Evolutionary conservation across 768 basidiomycete species (phyloP), one percentile per base, ranked within the genome.

Genomic region (Tremella mesenterica): DNA sequence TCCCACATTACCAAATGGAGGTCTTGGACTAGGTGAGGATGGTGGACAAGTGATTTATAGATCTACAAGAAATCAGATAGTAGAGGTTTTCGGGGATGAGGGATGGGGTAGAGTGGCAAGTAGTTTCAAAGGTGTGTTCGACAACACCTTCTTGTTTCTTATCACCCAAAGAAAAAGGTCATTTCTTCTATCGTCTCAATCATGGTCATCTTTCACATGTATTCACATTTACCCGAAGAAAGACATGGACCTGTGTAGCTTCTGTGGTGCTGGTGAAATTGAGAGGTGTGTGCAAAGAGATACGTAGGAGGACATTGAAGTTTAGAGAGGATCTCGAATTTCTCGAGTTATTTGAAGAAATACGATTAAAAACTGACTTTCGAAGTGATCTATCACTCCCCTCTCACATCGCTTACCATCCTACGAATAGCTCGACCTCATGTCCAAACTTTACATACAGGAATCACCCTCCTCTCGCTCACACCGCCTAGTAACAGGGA

Each of bases 301-400:
- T n/a, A n/a, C n/a, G n/a, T n/a, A n/a, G n/a, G n/a, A n/a, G n/a
- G n/a, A n/a, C n/a, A n/a, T n/a, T n/a, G n/a, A n/a, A n/a, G n/a
- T n/a, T n/a, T n/a, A n/a, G n/a, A n/a, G n/a, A n/a, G n/a, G n/a
- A n/a, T n/a, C n/a, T n/a, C n/a, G n/a, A n/a, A n/a, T n/a, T n/a
- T n/a, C n/a, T n/a, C 18, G 33, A 34, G 33, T 18, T 10, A 34
- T 10, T 34, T 18, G 10, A 18, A 14, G 25, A 39, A 26, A 8
- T 13, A 45, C 59, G 53, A 31, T 53, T 18, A n/a, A 43, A 50
- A 45, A n/a, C 48, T 46, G 14, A 59, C 29, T 43, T 31, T 21
- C 8, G 20, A 61, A 91, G 90, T 92, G 52, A 88, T 90, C 71
- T 92, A 92, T 63, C 87, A 83, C 60, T 91, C 89, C 0, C 85